Conservation (phyloP, 2,329 filamentous ascomycete genomes). For the Verticillium dahliae region DNA sequence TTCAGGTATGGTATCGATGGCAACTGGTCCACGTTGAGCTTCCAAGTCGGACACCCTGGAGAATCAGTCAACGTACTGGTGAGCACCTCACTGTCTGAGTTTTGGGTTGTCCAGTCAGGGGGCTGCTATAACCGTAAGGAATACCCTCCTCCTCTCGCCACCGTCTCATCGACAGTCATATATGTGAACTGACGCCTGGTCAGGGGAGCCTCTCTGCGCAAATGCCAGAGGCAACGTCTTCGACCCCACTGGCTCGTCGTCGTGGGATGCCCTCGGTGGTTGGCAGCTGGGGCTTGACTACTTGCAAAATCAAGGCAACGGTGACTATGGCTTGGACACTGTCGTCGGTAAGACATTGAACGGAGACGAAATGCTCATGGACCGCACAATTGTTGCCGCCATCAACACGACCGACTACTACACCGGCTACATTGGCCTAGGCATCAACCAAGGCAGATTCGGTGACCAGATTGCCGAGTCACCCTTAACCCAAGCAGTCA, state of each 20-base stretch:
- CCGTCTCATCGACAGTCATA: neutral
- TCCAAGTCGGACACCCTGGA: conserved; percentile 44
- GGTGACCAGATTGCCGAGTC: conserved; percentile 39
- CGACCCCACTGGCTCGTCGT: conserved; percentile 42
- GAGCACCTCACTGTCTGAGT: conserved; percentile 64
- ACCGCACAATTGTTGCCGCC: conserved; percentile 39
- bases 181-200: neutral
- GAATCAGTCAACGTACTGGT: conserved; percentile 37
- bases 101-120: conserved; percentile 58
- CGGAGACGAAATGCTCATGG: conserved; percentile 31
- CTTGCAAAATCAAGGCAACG: conserved; percentile 53
- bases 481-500: conserved; percentile 50
- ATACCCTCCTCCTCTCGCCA: neutral
- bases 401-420: conserved; percentile 51
- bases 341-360: conserved; percentile 32
- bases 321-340: conserved; percentile 54
- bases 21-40: conserved; percentile 63
- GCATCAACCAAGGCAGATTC: conserved; percentile 48
- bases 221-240: conserved; percentile 54
- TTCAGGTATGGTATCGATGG: conserved; percentile 59
- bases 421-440: conserved; percentile 49
- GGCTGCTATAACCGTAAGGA: conserved; percentile 46
- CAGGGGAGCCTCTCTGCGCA: conserved; percentile 45
- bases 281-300: conserved; percentile 55
- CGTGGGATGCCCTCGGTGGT: conserved; percentile 52